Conservation (phyloP, 306 rosid genomes). For the Acacia melanoxylon region DNA sequence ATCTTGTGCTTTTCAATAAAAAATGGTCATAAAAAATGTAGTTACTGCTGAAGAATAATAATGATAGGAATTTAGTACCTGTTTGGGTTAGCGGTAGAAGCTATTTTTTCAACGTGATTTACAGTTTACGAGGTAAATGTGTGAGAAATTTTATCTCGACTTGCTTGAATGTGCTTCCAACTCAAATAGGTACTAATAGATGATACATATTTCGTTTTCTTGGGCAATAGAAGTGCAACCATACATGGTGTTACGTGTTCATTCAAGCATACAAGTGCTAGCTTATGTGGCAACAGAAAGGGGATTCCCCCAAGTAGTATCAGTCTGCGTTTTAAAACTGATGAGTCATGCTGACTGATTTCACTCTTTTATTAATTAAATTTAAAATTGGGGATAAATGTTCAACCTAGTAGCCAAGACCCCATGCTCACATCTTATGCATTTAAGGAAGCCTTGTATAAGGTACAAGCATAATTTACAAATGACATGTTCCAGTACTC, state of each 20-base stretch:
- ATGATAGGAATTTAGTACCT: neutral
- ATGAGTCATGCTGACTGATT: constrained; percentile 1
- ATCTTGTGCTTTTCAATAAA: neutral
- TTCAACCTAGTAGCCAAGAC: neutral
- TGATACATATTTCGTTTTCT: no score
- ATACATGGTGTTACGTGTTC: neutral
- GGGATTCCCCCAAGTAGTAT: neutral
- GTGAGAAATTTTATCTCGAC: no score
- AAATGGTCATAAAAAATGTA: neutral
- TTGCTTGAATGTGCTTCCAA: no score
- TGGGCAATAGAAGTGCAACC: neutral
- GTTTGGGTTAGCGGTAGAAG: no score
- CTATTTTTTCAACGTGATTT: no score
- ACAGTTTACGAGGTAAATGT: no score
- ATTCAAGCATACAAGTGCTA: neutral
- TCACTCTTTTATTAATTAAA: neutral
- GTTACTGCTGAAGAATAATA: neutral
- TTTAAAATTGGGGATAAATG: neutral
- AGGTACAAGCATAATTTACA: neutral
- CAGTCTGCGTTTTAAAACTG: neutral
- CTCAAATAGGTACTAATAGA: no score
- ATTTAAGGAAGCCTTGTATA: neutral
- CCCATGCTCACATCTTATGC: neutral
- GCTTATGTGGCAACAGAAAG: neutral
- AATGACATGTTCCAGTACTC: neutral